Evolutionary conservation across 1,284 basidiomycete species (phyloP), one percentile per base, ranked within the genome.

Genomic region (Tetrapyrgos nigripes): DNA sequence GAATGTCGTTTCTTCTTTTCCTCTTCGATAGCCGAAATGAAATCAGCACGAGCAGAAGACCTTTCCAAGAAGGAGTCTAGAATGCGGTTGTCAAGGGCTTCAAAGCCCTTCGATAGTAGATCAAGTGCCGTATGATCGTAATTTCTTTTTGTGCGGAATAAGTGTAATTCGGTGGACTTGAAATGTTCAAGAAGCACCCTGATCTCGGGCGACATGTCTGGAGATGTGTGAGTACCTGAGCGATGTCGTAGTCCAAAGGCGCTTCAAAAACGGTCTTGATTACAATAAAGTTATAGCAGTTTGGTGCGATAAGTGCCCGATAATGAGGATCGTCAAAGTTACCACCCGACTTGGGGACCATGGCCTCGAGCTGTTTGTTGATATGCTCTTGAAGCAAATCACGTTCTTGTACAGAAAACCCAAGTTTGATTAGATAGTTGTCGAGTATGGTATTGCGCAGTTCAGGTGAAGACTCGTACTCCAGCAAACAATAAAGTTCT

Each of bases 361-460:
- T 52, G 14, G 26, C 28, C 27, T 52, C 50, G 2, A 52, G 33
- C 21, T 52, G 33, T 4, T 8, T 31, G 26, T 31, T 33, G 10
- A 19, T 28, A 19, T 35, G 50, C 37, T 53, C 51, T n/a, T 43
- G 33, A 23, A 44, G 2, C 6, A 53, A 23, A 24, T 53, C 51
- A 17, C 37, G 19, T 26, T 53, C 51, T 17, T 53, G 35, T 3
- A 13, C 17, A 17, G 17, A 13, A 14, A 53, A 27, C 2, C 51
- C 51, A 19, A 53, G 44, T 26, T 53, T 40, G 23, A 53, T 35
- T 3, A 53, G 51, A 23, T 44, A 44, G 14, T 53, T 53, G 19
- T 53, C 37, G 8, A 53, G 8, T 4, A 53, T 53, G 11, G 51
- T 37, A 10, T 14, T 28, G n/a, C 37, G 26, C 17, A 53, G 51